A percentile compares a stretch with the other conserved stretches of the same genome.
These are phyloP conservation scores for Parietichytrium sp. DNA, from an alignment of 108 stramenopile species.

Conservation along the genomic window DNA sequence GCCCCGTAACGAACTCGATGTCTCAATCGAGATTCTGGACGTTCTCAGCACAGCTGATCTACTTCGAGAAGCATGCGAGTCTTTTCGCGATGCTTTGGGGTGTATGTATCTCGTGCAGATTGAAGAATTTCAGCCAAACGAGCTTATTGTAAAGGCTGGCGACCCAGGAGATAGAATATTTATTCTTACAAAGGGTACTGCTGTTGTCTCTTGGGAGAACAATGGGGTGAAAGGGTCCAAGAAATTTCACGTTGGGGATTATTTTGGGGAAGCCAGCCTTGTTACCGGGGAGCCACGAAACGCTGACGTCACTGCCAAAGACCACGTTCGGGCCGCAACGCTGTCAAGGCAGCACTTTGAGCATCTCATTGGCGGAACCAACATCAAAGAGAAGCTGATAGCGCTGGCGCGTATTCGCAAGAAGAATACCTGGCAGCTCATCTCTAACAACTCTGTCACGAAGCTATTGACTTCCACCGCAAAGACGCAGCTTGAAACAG, in stretches of 20 bases:
- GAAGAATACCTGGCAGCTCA: constrained; percentile 35
- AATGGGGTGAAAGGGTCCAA: neutral
- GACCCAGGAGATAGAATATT: constrained; percentile 7
- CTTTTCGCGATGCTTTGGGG: neutral
- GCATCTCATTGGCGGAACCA: neutral
- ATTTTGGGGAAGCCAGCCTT: neutral
- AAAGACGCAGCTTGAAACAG: constrained; percentile 3
- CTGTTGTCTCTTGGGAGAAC: neutral
- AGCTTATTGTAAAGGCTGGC: neutral
- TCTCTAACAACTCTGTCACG: neutral
- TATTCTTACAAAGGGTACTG: neutral
- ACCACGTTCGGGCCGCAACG: neutral
- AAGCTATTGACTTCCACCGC: neutral
- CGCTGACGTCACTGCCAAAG: neutral
- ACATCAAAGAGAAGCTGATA: neutral
- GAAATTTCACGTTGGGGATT: neutral
- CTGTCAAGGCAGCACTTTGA: neutral
- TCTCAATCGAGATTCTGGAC: neutral
- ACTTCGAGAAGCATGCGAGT: neutral
- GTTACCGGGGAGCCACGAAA: neutral
- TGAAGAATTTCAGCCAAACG: neutral
- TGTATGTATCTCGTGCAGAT: neutral
- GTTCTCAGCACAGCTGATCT: neutral
- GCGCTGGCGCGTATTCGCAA: neutral
- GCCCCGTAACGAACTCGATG: neutral